phyloP scores from a whole-genome alignment of 805 yeast genomes.

The Zygotorulaspora sp. region DNA sequence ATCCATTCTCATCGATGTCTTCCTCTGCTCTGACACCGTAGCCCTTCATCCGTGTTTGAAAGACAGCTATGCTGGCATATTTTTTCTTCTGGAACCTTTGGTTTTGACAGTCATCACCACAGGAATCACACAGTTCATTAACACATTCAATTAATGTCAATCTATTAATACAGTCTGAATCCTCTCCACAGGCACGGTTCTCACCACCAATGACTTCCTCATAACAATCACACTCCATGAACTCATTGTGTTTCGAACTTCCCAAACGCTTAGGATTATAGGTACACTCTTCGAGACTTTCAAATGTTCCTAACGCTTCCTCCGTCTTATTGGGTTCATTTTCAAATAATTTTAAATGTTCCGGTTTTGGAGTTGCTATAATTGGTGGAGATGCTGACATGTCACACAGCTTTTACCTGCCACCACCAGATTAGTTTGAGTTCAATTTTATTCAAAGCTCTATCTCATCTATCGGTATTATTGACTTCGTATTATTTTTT shows the following conservation, averaged over 20 bases:
- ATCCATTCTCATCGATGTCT: constrained; percentile 55
- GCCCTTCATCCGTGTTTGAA: constrained; percentile 80
- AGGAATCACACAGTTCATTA: constrained; percentile 53
- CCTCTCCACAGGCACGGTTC: constrained; percentile 75
- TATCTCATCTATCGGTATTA: neutral
- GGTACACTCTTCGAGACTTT: constrained; percentile 50
- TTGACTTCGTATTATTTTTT: neutral
- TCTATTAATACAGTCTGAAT: constrained; percentile 86
- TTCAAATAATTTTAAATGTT: constrained; percentile 17
- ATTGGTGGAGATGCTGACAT: constrained; percentile 11
- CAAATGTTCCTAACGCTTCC: constrained; percentile 63
- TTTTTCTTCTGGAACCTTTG: constrained; percentile 79
- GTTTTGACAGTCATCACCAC: constrained; percentile 79
- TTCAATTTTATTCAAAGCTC: neutral
- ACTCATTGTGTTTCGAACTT: constrained; percentile 60
- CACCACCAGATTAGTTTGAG: neutral
- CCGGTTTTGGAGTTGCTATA: constrained; percentile 2
- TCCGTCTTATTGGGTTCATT: constrained; percentile 54
- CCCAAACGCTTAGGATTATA: constrained; percentile 64
- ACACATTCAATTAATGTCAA: constrained; percentile 90
- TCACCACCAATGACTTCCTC: constrained; percentile 43
- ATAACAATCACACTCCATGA: constrained; percentile 86
- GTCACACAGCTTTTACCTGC: neutral
- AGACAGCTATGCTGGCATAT: constrained; percentile 75
- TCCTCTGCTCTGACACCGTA: constrained; percentile 77